Evolutionary conservation across 805 yeast genomes (phyloP), one percentile per base, ranked within the genome.

Genomic region (Saturnispora galanensis): DNA sequence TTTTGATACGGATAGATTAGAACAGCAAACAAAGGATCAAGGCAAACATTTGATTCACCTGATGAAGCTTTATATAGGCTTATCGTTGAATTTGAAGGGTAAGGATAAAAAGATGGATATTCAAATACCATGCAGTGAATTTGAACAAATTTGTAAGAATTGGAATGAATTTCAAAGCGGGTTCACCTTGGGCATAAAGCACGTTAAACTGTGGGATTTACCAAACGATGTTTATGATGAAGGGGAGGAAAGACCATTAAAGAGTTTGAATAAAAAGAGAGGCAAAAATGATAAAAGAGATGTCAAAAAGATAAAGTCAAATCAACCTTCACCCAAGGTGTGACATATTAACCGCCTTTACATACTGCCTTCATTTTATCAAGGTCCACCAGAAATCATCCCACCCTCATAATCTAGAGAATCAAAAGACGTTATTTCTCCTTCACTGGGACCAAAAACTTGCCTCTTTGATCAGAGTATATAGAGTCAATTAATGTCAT

Each of bases 51-150:
- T 58, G 10, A 64, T 85, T 10, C 81, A 79, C 58, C 60, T 88
- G 3, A 81, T 94, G 13, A 81, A 84, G 39, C 67, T 88, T 48
- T 93, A 76, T 62, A 77, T 93, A 55, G 98, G 97, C 1, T 64
- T 93, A 39, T 80, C 73, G 15, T 61, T 82, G 13, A 71, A 61
- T 49, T 65, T 65, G 33, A 70, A 73, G 42, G 77, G 74, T 18
- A 73, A 73, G 31, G 75, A 70, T 41, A 74, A 77, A 66, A 76
- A 79, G 54, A 71, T 89, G 53, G 96, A 88, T 60, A 81, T 90
- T 46, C 95, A 84, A 55, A 75, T 79, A 50, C 96, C 96, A 15
- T 89, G 97, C 59, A 74, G 85, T 16, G 97, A 93, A 49, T 93
- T 90, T 60, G 87, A 76, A 65, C 79, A 74, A 36, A 64, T 86